Evolutionary conservation across 1,284 basidiomycete species (phyloP).

Genomic region (Cryptococcus jaspeensis): DNA sequence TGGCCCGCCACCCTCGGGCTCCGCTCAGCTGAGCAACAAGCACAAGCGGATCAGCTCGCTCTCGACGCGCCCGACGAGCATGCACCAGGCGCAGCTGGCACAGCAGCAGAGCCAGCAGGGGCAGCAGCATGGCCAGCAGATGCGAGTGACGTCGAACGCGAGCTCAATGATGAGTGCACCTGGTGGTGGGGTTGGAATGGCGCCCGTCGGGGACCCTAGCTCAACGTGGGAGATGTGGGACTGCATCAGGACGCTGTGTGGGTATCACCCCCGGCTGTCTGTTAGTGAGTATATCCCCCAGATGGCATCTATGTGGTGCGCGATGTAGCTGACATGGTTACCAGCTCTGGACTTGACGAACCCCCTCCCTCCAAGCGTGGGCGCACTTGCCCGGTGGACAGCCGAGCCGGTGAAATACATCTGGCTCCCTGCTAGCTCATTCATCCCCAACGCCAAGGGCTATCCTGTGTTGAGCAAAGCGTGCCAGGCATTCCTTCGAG

Average conservation of each 20-base stretch:
- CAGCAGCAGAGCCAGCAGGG: background rate
- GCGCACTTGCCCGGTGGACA: constrained; percentile 77
- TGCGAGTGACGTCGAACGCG: constrained; percentile 22
- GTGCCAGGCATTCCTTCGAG: constrained; percentile 81
- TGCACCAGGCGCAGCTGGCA: constrained; percentile 33
- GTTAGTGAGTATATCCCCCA: constrained; percentile 60
- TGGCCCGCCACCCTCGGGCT: constrained; percentile 8
- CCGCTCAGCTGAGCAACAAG: constrained; percentile 15
- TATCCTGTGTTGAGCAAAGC: constrained; percentile 95
- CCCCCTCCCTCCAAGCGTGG: constrained; percentile 72
- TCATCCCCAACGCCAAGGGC: constrained; percentile 93
- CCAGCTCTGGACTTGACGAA: constrained; percentile 85
- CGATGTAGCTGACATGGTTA: background rate
- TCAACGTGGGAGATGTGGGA: constrained; percentile 99
- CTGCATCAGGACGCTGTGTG: constrained; percentile 81
- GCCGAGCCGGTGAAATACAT: constrained; percentile 87
- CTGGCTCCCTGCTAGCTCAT: constrained; percentile 82
- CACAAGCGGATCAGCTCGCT: constrained; percentile 47
- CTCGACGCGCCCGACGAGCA: constrained; percentile 37
- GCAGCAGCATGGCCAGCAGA: constrained; percentile 4
- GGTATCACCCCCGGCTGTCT: constrained; percentile 76
- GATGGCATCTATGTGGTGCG: background rate
- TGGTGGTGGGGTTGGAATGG: constrained; percentile 5
- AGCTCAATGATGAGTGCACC: constrained; percentile 28
- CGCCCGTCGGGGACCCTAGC: constrained; percentile 60